These are phyloP conservation scores for Backusella morwellensis DNA, from an alignment of 192 early-diverging fungal species.

Conservation along the genomic window DNA sequence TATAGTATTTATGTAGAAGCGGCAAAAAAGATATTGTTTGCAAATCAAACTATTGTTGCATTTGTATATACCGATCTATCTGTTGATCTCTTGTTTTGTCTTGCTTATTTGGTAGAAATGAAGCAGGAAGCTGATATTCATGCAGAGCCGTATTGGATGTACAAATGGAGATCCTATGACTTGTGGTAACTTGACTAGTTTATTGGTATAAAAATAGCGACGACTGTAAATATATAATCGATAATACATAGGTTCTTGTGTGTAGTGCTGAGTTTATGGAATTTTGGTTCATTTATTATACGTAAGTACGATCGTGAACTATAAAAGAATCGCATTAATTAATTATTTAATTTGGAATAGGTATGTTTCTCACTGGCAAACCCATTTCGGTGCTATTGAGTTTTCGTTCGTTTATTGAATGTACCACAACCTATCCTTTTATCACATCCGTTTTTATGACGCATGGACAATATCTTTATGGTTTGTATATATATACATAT, in stretches of 20 bases:
- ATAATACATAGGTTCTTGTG: conserved; percentile 18
- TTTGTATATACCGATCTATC: conserved; percentile 51
- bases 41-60: conserved; percentile 21
- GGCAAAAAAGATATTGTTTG: conserved; percentile 4
- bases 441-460: conserved; percentile 42
- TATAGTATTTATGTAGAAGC: neutral
- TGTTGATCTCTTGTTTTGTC: conserved; percentile 55
- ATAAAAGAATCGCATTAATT: neutral
- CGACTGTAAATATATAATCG: neutral
- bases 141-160: conserved; percentile 50
- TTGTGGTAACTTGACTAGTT: conserved; percentile 33
- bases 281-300: conserved; percentile 30
- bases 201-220: neutral
- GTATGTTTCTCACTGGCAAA: conserved; percentile 15
- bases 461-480: conserved; percentile 46
- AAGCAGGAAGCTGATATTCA: conserved; percentile 37
- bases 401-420: conserved; percentile 44
- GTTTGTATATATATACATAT: conserved; percentile 1
- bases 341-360: neutral
- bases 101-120: conserved; percentile 59
- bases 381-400: conserved; percentile 44
- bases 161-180: conserved; percentile 43
- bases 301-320: conserved; percentile 13
- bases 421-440: conserved; percentile 54
- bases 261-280: conserved; percentile 26